Evolutionary conservation across 148 eudicot species (phyloP).

Genomic region (Vaccinium corymbosum): DNA sequence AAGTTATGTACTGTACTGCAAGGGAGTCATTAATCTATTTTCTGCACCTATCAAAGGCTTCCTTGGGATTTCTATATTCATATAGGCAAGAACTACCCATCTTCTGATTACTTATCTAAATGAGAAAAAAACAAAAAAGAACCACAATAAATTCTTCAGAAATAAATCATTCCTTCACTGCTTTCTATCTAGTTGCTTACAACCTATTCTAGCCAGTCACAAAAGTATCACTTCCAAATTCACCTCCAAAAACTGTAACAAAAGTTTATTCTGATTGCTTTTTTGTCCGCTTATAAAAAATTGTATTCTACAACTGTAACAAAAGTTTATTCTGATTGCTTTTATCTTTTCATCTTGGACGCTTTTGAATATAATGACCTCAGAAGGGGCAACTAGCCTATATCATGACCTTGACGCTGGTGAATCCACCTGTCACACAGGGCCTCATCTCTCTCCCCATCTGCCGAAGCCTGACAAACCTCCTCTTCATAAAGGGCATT

Average conservation of each 20-base stretch:
- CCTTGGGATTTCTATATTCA: not conserved
- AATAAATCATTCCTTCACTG: constrained; percentile 3
- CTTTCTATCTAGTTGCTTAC: constrained; percentile 3
- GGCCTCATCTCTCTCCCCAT: not conserved
- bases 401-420: not conserved
- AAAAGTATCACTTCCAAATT: not conserved
- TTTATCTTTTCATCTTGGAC: not conserved
- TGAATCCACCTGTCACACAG: not conserved
- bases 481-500: not conserved
- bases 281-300: not conserved
- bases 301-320: not conserved
- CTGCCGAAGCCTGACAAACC: constrained; percentile 1
- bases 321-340: too few relatives aligned
- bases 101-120: not conserved
- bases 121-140: not conserved
- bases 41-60: constrained; percentile 2
- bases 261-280: not conserved
- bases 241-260: not conserved
- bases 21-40: not conserved
- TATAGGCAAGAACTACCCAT: not conserved
- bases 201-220: not conserved
- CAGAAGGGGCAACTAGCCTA: not conserved
- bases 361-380: not conserved
- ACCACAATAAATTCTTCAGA: not conserved
- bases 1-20: not conserved